Evolutionary conservation across 331 rosid genomes (phyloP), one percentile per base, ranked within the genome.

Genomic region (Pyracantha coccinea): DNA sequence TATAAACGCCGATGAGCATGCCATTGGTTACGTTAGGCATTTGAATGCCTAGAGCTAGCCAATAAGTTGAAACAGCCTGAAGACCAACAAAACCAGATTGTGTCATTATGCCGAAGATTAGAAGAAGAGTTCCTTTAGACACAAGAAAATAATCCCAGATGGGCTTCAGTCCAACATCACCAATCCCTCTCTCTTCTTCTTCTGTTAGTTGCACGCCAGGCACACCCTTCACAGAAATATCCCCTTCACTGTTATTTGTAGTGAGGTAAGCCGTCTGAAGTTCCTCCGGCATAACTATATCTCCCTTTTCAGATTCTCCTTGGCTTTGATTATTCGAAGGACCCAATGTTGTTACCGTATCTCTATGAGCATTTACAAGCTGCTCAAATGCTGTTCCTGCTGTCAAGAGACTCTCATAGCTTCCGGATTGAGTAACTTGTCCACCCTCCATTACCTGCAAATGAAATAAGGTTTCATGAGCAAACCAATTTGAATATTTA

Each of bases 301-400:
- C 81, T 57, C 41, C 65, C 44, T n/a, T 76, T 38, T 75, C 75
- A 54, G 59, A 47, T 25, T 58, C 86, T 58, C 29, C 73, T 74
- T 33, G 80, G 71, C 64, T 81, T 66, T 70, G 85, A 65, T 80
- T 38, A 47, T 33, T 62, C 6, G 81, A 75, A 76, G 33, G 62
- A 44, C 52, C 87, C 54, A 86, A 38, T 15, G 68, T 80, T 14
- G 70, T 32, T 45, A 89, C 72, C 14, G 83, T 66, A 66, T 91
- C 93, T 69, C 61, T 89, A 35, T 93, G 97, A 55, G 98, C 98
- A 60, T 75, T 89, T 74, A 93, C 97, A 55, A 93, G 98, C 64
- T 86, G 84, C 74, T 93, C 85, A 74, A 93, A 91, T 67, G 93
- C 81, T 28, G 89, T 88, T 80, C 96, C 98, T 20, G 80, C 77